Evolutionary conservation across 495 filamentous ascomycete genomes (phyloP).

Genomic region (Glonium stellatum): DNA sequence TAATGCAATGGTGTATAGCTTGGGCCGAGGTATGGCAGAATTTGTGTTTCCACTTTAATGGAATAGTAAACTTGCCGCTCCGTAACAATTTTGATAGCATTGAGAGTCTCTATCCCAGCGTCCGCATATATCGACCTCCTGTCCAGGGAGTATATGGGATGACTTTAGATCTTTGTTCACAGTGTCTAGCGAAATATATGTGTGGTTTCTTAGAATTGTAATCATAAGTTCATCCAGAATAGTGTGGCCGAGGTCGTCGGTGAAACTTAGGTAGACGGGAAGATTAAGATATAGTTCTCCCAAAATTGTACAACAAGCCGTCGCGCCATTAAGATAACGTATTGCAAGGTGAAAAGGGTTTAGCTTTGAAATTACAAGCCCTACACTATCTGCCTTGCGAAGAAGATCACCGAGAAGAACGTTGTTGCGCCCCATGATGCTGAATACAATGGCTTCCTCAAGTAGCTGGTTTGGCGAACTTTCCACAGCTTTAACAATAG

Average conservation of each 20-base stretch:
- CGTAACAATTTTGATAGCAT: not conserved
- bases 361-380: slow-evolving; percentile 18
- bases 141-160: not conserved
- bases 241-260: slow-evolving; percentile 37
- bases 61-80: not conserved
- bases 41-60: slow-evolving; percentile 19
- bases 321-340: slow-evolving; percentile 37
- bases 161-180: slow-evolving; percentile 17
- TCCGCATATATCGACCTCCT: slow-evolving; percentile 19
- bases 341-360: slow-evolving; percentile 41
- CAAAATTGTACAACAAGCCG: slow-evolving; percentile 38
- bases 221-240: slow-evolving; percentile 42
- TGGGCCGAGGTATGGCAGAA: slow-evolving; percentile 20
- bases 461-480: slow-evolving; percentile 28
- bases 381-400: not conserved
- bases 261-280: no score
- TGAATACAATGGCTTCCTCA: slow-evolving; percentile 37
- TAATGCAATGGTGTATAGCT: slow-evolving; percentile 14
- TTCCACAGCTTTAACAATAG: slow-evolving; percentile 27
- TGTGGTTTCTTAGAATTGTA: slow-evolving; percentile 38
- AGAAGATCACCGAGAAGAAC: slow-evolving; percentile 14
- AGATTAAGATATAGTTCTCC: no score
- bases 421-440: slow-evolving; percentile 38
- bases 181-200: slow-evolving; percentile 24
- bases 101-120: slow-evolving; percentile 16